Base-by-base conservation (phyloP, 495 filamentous ascomycete genomes). In the Neurospora sp. region DNA sequence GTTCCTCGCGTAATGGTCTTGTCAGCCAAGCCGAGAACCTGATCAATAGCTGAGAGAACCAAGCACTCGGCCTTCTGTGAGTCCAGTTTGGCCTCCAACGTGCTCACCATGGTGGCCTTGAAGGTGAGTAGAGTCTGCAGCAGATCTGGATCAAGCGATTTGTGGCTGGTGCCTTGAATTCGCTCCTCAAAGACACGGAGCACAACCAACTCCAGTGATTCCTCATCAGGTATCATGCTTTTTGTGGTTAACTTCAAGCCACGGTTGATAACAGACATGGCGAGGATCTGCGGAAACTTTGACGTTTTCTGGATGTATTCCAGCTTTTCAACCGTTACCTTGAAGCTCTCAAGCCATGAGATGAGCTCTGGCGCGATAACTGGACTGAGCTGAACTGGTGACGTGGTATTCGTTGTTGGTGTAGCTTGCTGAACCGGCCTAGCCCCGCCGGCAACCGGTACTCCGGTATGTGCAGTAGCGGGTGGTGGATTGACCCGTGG, bases 41-140 rank as follows among this genome's bases (percentile, higher is more conserved):
- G 79, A 40, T 81, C 77, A n/a, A 82, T 75, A 8, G 81, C 80
- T 8, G 80, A 82, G 40, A 83, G 59, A 4, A 82, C 73, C 74
- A 83, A 61, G 68, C 73, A 75, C 71, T 82, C 80, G 8, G 79
- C 71, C 68, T 79, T 77, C 22, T 73, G 71, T 45, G 61, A 53
- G 10, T 76, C 77, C 59, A 82, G 74, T 27, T 74, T 78, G 0
- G 72, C 45, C 44, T 76, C 72, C 53, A 83, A 69, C 1, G 73
- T 76, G 16, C 75, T 74, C 8, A 75, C 73, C 74, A 79, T 79
- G 22, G 53, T 70, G 14, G 31, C 71, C 75, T 81, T 82, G 69
- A 81, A 78, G 9, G 59, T 72, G 4, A 77, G 41, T 0, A 82
- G 69, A 8, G 68, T 42, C 73, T 77, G 69, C 38, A 80, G 42